These are phyloP conservation scores for Phytophthora hybrid DNA, from an alignment of 352 stramenopile genomes.

Conservation along the genomic window DNA sequence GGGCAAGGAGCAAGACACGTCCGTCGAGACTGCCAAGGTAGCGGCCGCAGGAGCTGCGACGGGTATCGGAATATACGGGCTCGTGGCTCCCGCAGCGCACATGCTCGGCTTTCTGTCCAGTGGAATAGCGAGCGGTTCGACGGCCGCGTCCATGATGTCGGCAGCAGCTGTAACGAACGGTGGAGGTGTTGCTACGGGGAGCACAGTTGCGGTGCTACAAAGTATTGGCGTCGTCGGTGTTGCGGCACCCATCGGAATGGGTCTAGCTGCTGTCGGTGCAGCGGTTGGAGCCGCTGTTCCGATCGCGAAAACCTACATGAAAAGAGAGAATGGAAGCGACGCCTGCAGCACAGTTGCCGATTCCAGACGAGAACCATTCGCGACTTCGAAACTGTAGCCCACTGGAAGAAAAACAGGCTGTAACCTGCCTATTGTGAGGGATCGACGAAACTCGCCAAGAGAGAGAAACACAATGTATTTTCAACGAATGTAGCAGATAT, in stretches of 20 bases:
- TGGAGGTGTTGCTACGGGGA: slow-evolving; percentile 50
- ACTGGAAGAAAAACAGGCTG: too few species aligned
- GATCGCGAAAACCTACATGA: not conserved
- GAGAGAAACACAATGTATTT: too few species aligned
- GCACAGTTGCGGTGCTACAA: slow-evolving; percentile 53
- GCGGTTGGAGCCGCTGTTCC: slow-evolving; percentile 16
- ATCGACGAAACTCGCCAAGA: too few species aligned
- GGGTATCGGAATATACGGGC: not conserved
- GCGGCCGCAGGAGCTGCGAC: not conserved
- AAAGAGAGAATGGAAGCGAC: not conserved
- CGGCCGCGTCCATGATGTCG: slow-evolving; percentile 66
- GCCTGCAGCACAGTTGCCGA: not conserved
- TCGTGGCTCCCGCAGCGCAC: not conserved
- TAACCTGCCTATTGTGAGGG: too few species aligned
- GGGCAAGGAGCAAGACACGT: not conserved
- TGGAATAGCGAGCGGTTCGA: slow-evolving; percentile 54
- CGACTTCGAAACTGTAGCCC: too few species aligned
- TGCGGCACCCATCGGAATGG: slow-evolving; percentile 35
- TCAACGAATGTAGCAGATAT: too few species aligned
- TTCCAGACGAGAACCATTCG: not conserved
- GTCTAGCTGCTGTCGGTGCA: slow-evolving; percentile 29
- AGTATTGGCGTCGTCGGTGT: slow-evolving; percentile 57
- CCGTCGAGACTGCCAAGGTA: not conserved
- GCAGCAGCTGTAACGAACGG: slow-evolving; percentile 52
- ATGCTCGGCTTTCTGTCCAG: not conserved